phyloP scores from a whole-genome alignment of 441 rosid genomes.

The Erodium texanum region DNA sequence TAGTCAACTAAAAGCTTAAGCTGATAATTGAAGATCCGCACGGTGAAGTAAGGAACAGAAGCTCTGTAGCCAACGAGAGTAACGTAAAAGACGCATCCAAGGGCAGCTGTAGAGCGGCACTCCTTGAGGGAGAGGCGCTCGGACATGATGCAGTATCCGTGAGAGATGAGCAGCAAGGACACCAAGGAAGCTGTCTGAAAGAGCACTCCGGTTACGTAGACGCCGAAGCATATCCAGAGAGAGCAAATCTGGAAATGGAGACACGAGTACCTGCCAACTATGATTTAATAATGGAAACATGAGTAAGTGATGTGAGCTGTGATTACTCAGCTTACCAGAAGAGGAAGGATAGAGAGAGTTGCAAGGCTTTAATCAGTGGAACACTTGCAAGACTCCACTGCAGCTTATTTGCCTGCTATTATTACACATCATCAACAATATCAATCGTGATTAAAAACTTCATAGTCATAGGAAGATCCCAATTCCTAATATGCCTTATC shows the following conservation, averaged over 20 bases:
- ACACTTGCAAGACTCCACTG: constrained; percentile 80
- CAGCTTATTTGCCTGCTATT: constrained; percentile 53
- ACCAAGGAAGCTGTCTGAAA: constrained; percentile 41
- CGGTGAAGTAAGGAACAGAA: constrained; percentile 81
- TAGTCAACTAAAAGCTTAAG: too few species aligned
- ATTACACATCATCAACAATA: not conserved
- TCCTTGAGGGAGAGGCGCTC: constrained; percentile 71
- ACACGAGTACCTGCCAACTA: constrained; percentile 66
- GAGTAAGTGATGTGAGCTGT: too few species aligned
- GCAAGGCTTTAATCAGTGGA: constrained; percentile 80
- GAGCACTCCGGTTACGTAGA: constrained; percentile 58
- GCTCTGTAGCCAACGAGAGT: constrained; percentile 86
- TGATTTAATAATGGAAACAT: not conserved
- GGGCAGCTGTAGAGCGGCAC: constrained; percentile 74
- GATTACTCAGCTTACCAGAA: constrained; percentile 12
- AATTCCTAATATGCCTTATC: too few species aligned
- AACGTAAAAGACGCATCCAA: constrained; percentile 69
- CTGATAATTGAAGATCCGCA: too few species aligned
- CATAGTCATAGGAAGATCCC: too few species aligned
- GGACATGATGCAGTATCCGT: constrained; percentile 78
- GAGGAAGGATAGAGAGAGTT: constrained; percentile 34
- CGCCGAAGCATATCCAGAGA: constrained; percentile 90
- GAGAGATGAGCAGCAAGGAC: constrained; percentile 80
- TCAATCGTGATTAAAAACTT: too few species aligned
- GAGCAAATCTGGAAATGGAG: constrained; percentile 71